These are phyloP conservation scores for Suhomyces sp. DNA, from an alignment of 805 yeast species.

Conservation along the genomic window DNA sequence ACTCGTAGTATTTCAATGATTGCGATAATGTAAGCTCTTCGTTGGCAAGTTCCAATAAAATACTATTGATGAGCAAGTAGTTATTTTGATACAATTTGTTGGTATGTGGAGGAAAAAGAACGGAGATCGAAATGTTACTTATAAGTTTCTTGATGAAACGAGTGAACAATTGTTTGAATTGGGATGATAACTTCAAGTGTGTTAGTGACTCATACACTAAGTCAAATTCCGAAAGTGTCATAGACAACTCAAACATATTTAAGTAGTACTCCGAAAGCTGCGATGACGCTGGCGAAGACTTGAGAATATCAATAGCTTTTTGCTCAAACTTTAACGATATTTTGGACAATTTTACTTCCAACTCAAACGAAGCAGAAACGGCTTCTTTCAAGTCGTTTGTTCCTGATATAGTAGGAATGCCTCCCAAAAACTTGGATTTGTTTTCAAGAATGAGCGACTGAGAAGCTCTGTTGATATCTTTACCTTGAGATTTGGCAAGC, in stretches of 20 bases:
- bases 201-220: slow-evolving; percentile 17
- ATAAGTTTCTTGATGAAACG: slow-evolving; percentile 27
- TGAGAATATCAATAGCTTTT: slow-evolving; percentile 22
- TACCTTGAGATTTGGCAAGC: slow-evolving; percentile 18
- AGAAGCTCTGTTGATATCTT: background rate
- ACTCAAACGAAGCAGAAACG: slow-evolving; percentile 1
- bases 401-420: background rate
- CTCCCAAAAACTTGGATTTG: slow-evolving; percentile 7
- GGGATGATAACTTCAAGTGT: slow-evolving; percentile 10
- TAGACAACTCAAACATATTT: slow-evolving; percentile 25
- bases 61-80: slow-evolving; percentile 31
- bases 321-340: slow-evolving; percentile 26
- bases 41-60: slow-evolving; percentile 32
- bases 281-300: background rate
- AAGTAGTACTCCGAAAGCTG: slow-evolving; percentile 16
- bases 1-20: slow-evolving; percentile 35
- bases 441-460: slow-evolving; percentile 4
- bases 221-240: slow-evolving; percentile 19
- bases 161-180: slow-evolving; percentile 18
- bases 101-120: slow-evolving; percentile 20
- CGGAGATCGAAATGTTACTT: slow-evolving; percentile 18
- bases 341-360: slow-evolving; percentile 15
- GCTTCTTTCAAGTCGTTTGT: slow-evolving; percentile 1
- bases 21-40: slow-evolving; percentile 26
- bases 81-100: slow-evolving; percentile 20